These are phyloP conservation scores for Fusarium sambucinum DNA, from an alignment of 2,329 filamentous ascomycete species.

Conservation along the genomic window DNA sequence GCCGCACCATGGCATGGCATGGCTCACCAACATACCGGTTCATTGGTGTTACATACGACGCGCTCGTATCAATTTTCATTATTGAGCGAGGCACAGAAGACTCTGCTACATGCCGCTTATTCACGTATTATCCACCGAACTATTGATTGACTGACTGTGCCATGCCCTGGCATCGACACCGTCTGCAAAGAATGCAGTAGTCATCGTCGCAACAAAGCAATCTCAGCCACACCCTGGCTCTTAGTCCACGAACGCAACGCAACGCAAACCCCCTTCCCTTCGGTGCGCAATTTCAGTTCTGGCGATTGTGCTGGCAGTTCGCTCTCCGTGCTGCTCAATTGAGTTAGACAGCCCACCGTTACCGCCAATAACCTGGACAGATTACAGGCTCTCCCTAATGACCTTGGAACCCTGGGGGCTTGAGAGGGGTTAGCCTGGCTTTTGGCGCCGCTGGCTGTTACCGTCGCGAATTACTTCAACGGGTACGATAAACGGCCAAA, in stretches of 20 bases:
- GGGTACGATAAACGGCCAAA: constrained; percentile 24
- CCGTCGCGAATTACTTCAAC: constrained; percentile 25
- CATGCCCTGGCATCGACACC: constrained; percentile 28
- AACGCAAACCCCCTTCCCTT: constrained; percentile 28
- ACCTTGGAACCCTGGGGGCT: constrained; percentile 16
- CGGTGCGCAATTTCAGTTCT: constrained; percentile 45
- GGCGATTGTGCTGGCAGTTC: constrained; percentile 20
- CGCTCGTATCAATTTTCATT: background rate
- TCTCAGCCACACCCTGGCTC: constrained; percentile 45
- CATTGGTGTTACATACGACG: constrained; percentile 1
- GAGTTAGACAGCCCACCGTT: constrained; percentile 22
- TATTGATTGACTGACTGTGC: constrained; percentile 17
- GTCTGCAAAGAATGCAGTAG: constrained; percentile 31
- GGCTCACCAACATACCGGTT: constrained; percentile 24
- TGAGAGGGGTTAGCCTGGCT: constrained; percentile 22
- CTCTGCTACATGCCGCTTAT: background rate
- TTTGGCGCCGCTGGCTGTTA: constrained; percentile 34
- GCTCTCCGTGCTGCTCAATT: constrained; percentile 17
- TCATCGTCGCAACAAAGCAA: constrained; percentile 31
- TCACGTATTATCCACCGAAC: background rate
- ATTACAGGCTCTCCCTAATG: constrained; percentile 32
- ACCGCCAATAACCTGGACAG: constrained; percentile 21
- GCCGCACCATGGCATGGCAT: constrained; percentile 24
- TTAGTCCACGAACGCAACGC: constrained; percentile 24
- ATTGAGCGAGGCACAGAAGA: background rate